Conservation (phyloP, 495 filamentous ascomycete genomes). For the Penicillium bovifimosum region DNA sequence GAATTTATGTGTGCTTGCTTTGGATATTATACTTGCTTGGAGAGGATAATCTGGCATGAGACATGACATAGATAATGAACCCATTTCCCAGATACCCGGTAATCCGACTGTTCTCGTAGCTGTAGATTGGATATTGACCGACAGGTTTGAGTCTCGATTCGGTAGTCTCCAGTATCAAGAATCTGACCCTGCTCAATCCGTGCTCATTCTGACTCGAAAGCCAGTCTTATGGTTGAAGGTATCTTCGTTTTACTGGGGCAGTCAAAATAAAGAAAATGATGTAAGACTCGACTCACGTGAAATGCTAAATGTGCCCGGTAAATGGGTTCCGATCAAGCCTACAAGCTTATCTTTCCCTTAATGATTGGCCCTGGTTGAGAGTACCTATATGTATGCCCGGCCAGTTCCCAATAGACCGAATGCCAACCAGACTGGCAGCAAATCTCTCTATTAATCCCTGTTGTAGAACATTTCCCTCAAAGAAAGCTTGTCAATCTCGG, state of each 20-base stretch:
- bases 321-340: no score
- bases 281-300: neutral
- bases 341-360: no score
- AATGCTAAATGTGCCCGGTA: neutral
- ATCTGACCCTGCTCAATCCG: conserved; percentile 23
- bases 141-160: neutral
- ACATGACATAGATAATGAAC: neutral
- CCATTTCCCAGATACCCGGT: neutral
- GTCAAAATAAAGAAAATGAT: neutral
- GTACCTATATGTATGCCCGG: no score
- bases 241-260: conserved; percentile 10
- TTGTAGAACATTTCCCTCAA: neutral
- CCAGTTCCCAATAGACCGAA: neutral
- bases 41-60: neutral
- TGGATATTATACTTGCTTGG: neutral
- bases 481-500: neutral
- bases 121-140: neutral
- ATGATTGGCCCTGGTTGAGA: no score
- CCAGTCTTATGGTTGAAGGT: conserved; percentile 16
- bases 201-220: conserved; percentile 5
- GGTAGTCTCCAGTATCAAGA: neutral
- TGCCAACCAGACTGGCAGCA: no score
- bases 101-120: neutral
- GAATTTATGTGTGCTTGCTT: no score
- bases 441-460: no score